phyloP scores from a whole-genome alignment of 2,329 filamentous ascomycete genomes.

The Orbilia oligospora region DNA sequence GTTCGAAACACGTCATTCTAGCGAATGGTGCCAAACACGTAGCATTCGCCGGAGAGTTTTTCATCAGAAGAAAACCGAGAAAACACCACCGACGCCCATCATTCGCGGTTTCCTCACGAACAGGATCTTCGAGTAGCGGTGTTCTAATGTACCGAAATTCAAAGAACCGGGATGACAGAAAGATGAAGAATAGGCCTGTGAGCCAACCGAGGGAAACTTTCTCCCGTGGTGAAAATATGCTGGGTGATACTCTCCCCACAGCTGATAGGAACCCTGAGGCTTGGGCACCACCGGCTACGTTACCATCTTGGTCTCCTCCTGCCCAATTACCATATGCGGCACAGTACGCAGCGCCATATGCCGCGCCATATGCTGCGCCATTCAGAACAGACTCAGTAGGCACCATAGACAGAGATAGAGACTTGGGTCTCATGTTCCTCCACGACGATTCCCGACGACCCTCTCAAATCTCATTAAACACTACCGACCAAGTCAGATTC shows the following conservation, averaged over 20 bases:
- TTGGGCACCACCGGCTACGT: constrained; percentile 6
- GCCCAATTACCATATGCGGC: not conserved
- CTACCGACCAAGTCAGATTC: constrained; percentile 41
- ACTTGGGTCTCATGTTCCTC: constrained; percentile 50
- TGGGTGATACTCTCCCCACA: constrained; percentile 39
- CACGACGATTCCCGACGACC: constrained; percentile 1
- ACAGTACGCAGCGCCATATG: not conserved
- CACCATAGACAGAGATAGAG: constrained; percentile 46
- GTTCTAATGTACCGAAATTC: constrained; percentile 41
- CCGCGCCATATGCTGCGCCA: not conserved
- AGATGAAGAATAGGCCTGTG: constrained; percentile 6
- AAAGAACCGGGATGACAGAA: constrained; percentile 48
- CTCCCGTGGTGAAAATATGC: constrained; percentile 41
- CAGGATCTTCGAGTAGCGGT: constrained; percentile 39
- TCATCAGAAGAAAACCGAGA: constrained; percentile 51
- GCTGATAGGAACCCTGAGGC: constrained; percentile 32
- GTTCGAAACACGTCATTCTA: constrained; percentile 58
- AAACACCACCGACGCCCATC: constrained; percentile 44
- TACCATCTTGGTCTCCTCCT: constrained; percentile 12
- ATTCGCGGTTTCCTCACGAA: constrained; percentile 25
- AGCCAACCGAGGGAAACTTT: constrained; percentile 1
- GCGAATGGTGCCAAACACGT: constrained; percentile 53
- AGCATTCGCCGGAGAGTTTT: constrained; percentile 60
- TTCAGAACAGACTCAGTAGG: constrained; percentile 40
- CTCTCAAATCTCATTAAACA: constrained; percentile 39